Base-by-base conservation (phyloP, 345 rosid genomes). In the Lumnitzera littorea region DNA sequence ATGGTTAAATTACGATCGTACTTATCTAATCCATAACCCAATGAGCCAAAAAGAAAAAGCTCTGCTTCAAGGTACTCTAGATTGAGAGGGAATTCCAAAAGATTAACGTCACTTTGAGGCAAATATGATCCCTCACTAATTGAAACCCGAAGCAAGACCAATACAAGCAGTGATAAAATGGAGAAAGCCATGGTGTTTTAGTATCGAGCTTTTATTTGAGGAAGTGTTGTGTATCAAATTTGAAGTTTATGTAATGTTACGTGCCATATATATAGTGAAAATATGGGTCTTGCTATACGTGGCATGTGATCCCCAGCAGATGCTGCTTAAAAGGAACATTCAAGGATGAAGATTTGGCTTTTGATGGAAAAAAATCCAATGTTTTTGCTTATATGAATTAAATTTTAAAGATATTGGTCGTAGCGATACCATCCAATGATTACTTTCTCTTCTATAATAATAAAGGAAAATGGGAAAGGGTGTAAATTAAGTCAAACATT, bases 41-140 rank as follows among this genome's bases (percentile, higher is more conserved):
- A 41, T 1, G 95, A 70, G 24, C 91, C 97, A 48, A 57, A 75
- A 67, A 90, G 62, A 76, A 94, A 88, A 72, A 90, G 85, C 78
- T 94, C 99, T 1, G 99, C 97, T 68, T 94, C 99, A 17, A 94
- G 69, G 60, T 84, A 94, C 74, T 88, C 97, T 24, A 90, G 61
- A 74, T 94, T 94, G 57, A 90, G 63, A 8, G 99, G 89, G 55
- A 94, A 88, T 80, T 90, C 96, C 46, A 94, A 47, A 29, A 90
- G 67, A 70, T 80, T 78, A 10, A 71, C 68, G 48, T 84, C 86
- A 0, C 64, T 56, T 25, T 27, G 14, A 0, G 86, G 84, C 16
- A 53, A 31, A 5, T 11, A 10, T 6, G 29, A 11, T 29, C 51
- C 5, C 17, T 9, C 8, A 13, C 56, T 13, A 27, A 61, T 10